Percentiles rank a stretch among this genome's conserved stretches.
Conservation (phyloP, 345 rosid genomes). For the Raphanus sativus region DNA sequence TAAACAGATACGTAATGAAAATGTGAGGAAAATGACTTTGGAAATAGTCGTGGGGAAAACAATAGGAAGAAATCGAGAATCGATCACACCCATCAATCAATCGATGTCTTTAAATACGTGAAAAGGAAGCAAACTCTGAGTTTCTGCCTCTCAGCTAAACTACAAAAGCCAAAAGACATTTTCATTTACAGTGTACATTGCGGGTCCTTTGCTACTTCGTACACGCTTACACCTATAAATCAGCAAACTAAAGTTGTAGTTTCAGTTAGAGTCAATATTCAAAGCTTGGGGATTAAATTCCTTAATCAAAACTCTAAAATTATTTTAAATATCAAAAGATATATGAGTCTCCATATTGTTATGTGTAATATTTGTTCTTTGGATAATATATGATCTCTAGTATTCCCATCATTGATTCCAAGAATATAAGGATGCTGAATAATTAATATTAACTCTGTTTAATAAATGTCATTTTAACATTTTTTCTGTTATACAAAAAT, state of each 20-base stretch:
- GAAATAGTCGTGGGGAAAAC: constrained; percentile 18
- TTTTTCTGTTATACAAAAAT: too few species aligned
- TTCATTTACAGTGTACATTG: constrained; percentile 23
- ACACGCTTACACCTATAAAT: background rate
- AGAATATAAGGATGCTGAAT: background rate
- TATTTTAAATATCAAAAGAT: background rate
- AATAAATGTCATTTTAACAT: too few species aligned
- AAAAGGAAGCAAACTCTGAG: constrained; percentile 54
- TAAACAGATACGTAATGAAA: background rate
- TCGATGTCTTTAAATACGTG: constrained; percentile 52
- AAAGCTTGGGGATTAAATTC: background rate
- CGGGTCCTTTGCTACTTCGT: constrained; percentile 28
- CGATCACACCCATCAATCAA: constrained; percentile 44
- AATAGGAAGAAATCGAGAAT: constrained; percentile 45
- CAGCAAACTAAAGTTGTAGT: background rate
- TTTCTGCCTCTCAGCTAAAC: constrained; percentile 30
- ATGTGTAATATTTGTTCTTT: constrained; percentile 16
- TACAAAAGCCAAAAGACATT: constrained; percentile 26
- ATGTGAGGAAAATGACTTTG: background rate
- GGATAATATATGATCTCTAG: background rate
- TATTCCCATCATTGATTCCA: constrained; percentile 13
- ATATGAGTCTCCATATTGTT: background rate
- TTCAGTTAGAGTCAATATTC: background rate
- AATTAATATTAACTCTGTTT: too few species aligned
- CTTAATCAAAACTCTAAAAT: background rate